These are phyloP conservation scores for Ganoderma multipileum DNA, from an alignment of 1,284 basidiomycete genomes.

Conservation along the genomic window DNA sequence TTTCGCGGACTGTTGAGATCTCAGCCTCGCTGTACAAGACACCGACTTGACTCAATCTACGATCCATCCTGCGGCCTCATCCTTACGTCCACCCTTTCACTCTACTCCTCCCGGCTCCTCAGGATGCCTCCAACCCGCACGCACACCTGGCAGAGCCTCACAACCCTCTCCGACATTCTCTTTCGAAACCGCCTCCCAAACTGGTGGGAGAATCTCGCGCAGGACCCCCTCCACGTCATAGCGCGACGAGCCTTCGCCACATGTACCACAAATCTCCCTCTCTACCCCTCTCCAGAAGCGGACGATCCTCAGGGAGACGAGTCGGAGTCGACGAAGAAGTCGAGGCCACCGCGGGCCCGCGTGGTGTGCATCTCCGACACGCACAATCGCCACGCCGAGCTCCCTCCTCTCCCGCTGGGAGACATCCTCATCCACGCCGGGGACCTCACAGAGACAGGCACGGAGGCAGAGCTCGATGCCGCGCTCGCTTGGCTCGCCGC, in stretches of 20 bases:
- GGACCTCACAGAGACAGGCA: slow-evolving; percentile 45
- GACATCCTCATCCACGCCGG: slow-evolving; percentile 54
- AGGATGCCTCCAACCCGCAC: neutral
- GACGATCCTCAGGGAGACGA: slow-evolving; percentile 3
- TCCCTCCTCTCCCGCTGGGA: slow-evolving; percentile 45
- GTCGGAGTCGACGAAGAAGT: neutral
- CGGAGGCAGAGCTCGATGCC: slow-evolving; percentile 38
- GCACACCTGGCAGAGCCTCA: neutral
- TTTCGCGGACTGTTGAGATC: neutral
- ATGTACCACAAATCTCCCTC: slow-evolving; percentile 1
- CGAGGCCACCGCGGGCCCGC: slow-evolving; percentile 18
- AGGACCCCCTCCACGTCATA: slow-evolving; percentile 7
- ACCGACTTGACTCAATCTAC: neutral
- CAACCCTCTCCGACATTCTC: neutral
- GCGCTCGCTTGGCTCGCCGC: slow-evolving; percentile 40
- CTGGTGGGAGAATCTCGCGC: slow-evolving; percentile 11
- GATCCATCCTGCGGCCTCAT: neutral
- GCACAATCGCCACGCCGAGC: slow-evolving; percentile 42
- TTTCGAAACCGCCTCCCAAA: neutral
- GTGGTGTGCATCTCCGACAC: slow-evolving; percentile 51
- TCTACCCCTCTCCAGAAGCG: neutral
- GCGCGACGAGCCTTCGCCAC: slow-evolving; percentile 10
- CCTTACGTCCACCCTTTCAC: neutral
- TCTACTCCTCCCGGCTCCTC: neutral
- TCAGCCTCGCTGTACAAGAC: neutral